Conservation (phyloP, 805 yeast genomes). For the Ogataea thermomethanolica region DNA sequence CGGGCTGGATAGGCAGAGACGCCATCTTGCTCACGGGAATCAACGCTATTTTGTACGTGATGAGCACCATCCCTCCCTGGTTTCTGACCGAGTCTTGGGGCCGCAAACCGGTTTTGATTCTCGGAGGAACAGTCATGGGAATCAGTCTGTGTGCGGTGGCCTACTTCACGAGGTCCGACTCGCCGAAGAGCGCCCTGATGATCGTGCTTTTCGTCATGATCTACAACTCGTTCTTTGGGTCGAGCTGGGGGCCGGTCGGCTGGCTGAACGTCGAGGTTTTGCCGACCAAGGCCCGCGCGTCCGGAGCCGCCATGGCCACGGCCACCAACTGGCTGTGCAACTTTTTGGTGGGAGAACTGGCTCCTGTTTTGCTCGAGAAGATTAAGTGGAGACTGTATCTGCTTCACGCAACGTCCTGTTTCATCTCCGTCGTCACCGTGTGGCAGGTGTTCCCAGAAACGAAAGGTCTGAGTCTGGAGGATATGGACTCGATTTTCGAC, state of each 20-base stretch:
- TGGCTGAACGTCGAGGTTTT: constrained; percentile 85
- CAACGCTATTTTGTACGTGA: constrained; percentile 52
- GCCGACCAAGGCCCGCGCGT: constrained; percentile 79
- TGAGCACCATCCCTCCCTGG: constrained; percentile 86
- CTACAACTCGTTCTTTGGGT: constrained; percentile 82
- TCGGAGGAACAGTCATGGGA: constrained; percentile 82
- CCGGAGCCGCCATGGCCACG: constrained; percentile 86
- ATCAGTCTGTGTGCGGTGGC: constrained; percentile 63
- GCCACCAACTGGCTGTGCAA: constrained; percentile 93
- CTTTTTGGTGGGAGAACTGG: constrained; percentile 87
- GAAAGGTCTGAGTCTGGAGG: constrained; percentile 82
- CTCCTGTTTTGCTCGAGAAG: constrained; percentile 75
- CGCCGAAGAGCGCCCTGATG: constrained; percentile 52
- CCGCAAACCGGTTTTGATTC: constrained; percentile 73
- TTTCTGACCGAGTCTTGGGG: constrained; percentile 89
- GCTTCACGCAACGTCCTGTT: constrained; percentile 76
- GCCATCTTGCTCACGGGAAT: constrained; percentile 91
- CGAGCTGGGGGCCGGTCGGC: constrained; percentile 93
- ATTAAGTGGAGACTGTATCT: constrained; percentile 80
- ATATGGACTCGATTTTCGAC: constrained; percentile 88
- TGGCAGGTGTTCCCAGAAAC: constrained; percentile 82
- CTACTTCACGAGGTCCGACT: constrained; percentile 49
- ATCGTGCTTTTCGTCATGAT: constrained; percentile 77
- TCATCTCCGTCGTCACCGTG: constrained; percentile 69
- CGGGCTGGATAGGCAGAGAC: constrained; percentile 88